Evolutionary conservation across 495 filamentous ascomycete species (phyloP).

Genomic region (Xylaria flabelliformis): DNA sequence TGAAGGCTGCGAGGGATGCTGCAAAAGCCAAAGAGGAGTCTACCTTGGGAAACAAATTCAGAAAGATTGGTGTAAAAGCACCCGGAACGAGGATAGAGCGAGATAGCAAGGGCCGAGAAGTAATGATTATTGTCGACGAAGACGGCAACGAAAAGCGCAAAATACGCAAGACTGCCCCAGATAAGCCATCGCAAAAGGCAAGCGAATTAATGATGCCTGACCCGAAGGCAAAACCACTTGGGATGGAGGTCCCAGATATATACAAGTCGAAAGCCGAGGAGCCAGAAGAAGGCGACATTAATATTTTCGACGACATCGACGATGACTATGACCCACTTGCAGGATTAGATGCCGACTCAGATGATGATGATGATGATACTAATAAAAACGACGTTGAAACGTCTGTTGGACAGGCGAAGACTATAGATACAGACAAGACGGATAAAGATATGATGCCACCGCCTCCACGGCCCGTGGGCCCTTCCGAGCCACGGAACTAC

Average conservation of each 20-base stretch:
- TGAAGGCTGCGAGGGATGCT: slow-evolving; percentile 75
- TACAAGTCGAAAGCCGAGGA: slow-evolving; percentile 57
- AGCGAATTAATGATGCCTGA: slow-evolving; percentile 67
- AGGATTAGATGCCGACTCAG: slow-evolving; percentile 65
- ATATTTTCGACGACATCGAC: slow-evolving; percentile 89
- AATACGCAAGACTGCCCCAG: slow-evolving; percentile 62
- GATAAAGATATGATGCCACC: slow-evolving; percentile 49
- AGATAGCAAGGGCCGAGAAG: slow-evolving; percentile 77
- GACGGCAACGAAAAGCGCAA: slow-evolving; percentile 90
- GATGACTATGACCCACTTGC: slow-evolving; percentile 89
- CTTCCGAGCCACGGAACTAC: slow-evolving; percentile 60
- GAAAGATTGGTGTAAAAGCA: slow-evolving; percentile 74
- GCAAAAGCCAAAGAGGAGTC: slow-evolving; percentile 59
- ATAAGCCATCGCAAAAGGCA: slow-evolving; percentile 46
- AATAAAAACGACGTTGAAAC: slow-evolving; percentile 56
- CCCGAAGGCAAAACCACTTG: slow-evolving; percentile 69
- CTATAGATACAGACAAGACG: slow-evolving; percentile 35
- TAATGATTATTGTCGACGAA: slow-evolving; percentile 84
- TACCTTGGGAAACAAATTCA: slow-evolving; percentile 76
- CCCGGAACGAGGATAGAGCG: slow-evolving; percentile 73
- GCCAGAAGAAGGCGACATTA: slow-evolving; percentile 65
- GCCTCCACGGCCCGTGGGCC: slow-evolving; percentile 43
- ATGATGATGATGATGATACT: slow-evolving; percentile 56
- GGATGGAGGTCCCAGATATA: slow-evolving; percentile 77
- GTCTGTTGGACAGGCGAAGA: slow-evolving; percentile 45